Evolutionary conservation across 1,139 yeast species (phyloP), one percentile per base, ranked within the genome.

Genomic region (Trichomonascaceae sp.): DNA sequence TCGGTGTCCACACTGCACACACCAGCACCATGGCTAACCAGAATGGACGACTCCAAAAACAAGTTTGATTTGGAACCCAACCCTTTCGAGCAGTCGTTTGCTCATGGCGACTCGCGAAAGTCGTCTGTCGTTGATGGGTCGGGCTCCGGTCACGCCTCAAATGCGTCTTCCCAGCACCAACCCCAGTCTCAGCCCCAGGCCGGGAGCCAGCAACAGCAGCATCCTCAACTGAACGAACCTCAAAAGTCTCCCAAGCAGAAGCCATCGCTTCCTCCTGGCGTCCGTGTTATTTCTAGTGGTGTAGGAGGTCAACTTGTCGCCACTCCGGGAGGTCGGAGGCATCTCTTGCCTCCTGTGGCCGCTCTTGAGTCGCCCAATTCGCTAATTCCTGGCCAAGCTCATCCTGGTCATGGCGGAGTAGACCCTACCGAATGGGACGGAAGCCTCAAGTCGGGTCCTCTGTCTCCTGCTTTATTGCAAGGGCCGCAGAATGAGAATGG

Each of bases 81-180:
- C 51, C 98, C 97, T 2, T 89, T 89, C 51, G 98, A 89, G 57
- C 77, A 79, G 54, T 82, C 95, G 32, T 89, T 89, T 60, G 96
- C 95, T 23, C 60, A 62, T 25, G 76, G 73, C 32, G 51, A 52
- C n/a, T 29, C 37, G 4, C 28, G 32, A 11, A 27, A 27, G 14
- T 31, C 31, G 17, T 27, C 36, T 26, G 34, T 26, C 18, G 31
- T 13, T 5, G 31, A 5, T 13, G 28, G n/a, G 1, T 25, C 29
- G 16, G 33, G 17, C 20, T 16, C 22, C 15, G 38, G 31, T 17
- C 22, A 17, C 34, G 36, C 50, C 40, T 6, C 6, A 6, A 20
- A 20, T 8, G 23, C 23, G 11, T 11, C 6, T 6, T 8, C 23
- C 11, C 23, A 20, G 23, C 23, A 20, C 9, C 23, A 20, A 11